Evolutionary conservation across 768 basidiomycete species (phyloP).

Genomic region (Antrodiella citrinella): DNA sequence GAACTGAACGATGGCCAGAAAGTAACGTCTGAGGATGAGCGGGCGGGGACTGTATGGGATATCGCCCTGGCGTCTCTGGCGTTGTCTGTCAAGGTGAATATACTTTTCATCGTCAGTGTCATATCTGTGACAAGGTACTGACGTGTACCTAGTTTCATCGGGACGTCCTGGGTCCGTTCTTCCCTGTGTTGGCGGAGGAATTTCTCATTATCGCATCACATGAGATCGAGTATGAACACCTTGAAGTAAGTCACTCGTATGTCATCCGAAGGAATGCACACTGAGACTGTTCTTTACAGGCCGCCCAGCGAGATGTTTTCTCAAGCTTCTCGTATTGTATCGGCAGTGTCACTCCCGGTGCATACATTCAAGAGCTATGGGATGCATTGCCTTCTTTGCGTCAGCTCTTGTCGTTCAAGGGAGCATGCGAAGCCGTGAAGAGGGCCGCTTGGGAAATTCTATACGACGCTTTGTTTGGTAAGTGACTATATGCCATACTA

Average conservation of each 20-base stretch:
- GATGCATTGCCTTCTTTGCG: constrained; percentile 44
- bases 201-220: constrained; percentile 45
- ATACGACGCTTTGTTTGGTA: constrained; percentile 35
- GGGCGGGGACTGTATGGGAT: constrained; percentile 43
- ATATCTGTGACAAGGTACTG: neutral
- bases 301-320: constrained; percentile 50
- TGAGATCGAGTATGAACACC: constrained; percentile 33
- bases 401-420: constrained; percentile 27
- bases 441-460: constrained; percentile 42
- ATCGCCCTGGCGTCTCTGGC: constrained; percentile 50
- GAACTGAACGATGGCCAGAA: neutral
- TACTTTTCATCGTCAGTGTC: neutral
- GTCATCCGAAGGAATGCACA: neutral
- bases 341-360: constrained; percentile 40
- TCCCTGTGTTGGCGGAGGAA: constrained; percentile 42
- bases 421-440: constrained; percentile 37
- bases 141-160: constrained; percentile 44
- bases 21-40: constrained; percentile 1
- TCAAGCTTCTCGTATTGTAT: constrained; percentile 37
- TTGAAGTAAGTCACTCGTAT: constrained; percentile 40
- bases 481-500: constrained; percentile 13
- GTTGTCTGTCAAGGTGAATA: constrained; percentile 53
- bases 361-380: constrained; percentile 53
- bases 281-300: constrained; percentile 26
- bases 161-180: constrained; percentile 49